phyloP scores from a whole-genome alignment of 2,329 filamentous ascomycete species.

The Calonectria montana region DNA sequence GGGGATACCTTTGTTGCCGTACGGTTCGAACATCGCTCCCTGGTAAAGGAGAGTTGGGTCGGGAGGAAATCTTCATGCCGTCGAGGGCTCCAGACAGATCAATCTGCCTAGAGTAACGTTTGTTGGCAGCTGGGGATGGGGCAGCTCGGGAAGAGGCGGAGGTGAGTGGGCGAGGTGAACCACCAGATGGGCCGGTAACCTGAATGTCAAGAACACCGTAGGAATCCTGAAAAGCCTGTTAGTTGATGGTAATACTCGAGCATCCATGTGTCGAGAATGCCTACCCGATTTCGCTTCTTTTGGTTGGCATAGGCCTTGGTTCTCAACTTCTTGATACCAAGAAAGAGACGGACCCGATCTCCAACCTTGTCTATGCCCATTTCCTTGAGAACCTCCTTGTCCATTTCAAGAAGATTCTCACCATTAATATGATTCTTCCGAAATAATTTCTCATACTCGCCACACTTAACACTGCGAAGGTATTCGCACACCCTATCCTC shows the following conservation, averaged over 20 bases:
- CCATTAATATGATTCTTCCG: constrained; percentile 96
- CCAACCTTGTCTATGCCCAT: constrained; percentile 99
- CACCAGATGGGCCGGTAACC: constrained; percentile 52
- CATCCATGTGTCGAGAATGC: constrained; percentile 39
- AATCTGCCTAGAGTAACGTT: constrained; percentile 73
- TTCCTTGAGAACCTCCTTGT: constrained; percentile 95
- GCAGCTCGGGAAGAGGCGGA: constrained; percentile 65
- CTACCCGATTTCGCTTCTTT: constrained; percentile 87
- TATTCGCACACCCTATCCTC: constrained; percentile 94
- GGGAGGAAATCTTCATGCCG: constrained; percentile 67
- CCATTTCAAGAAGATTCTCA: constrained; percentile 95
- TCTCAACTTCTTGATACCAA: constrained; percentile 85
- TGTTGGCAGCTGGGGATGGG: constrained; percentile 56
- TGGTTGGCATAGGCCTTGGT: constrained; percentile 81
- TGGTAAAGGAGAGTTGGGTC: constrained; percentile 75
- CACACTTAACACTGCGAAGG: constrained; percentile 89
- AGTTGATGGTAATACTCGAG: constrained; percentile 19
- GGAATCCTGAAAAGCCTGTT: constrained; percentile 72
- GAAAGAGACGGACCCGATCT: constrained; percentile 90
- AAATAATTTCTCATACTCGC: constrained; percentile 93
- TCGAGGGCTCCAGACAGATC: constrained; percentile 59
- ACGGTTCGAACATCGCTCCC: constrained; percentile 63
- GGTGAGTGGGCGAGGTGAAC: constrained; percentile 67
- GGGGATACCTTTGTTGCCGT: constrained; percentile 67
- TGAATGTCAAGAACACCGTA: constrained; percentile 81